These are phyloP conservation scores for Cladophialophora exuberans DNA, from an alignment of 2,329 filamentous ascomycete genomes.

Conservation along the genomic window DNA sequence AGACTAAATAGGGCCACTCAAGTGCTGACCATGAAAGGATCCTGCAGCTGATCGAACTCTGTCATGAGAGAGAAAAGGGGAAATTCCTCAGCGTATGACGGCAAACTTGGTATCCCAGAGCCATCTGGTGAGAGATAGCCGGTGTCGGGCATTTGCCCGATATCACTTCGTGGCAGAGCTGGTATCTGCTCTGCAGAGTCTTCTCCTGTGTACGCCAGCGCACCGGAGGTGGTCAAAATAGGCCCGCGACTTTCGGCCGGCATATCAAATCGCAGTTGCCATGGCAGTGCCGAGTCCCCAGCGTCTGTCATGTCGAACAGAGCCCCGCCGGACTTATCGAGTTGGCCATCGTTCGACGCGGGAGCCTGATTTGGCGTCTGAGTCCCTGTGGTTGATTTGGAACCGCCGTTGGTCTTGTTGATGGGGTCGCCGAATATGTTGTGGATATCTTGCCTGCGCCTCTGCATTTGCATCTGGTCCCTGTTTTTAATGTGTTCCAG, in stretches of 20 bases:
- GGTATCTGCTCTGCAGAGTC: slow-evolving; percentile 18
- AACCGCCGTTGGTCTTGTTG: slow-evolving; percentile 23
- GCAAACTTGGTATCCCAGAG: slow-evolving; percentile 30
- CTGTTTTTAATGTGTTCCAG: slow-evolving; percentile 42
- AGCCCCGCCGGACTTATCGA: slow-evolving; percentile 1
- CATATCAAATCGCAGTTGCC: slow-evolving; percentile 32
- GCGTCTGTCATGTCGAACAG: slow-evolving; percentile 21
- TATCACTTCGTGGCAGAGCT: slow-evolving; percentile 21
- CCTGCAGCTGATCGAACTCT: slow-evolving; percentile 32
- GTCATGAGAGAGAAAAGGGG: slow-evolving; percentile 34
- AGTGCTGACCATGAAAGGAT: slow-evolving; percentile 25
- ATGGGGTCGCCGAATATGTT: slow-evolving; percentile 45
- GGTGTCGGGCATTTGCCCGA: slow-evolving; percentile 20
- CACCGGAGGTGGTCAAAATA: slow-evolving; percentile 34
- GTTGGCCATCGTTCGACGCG: slow-evolving; percentile 1
- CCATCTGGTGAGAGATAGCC: slow-evolving; percentile 27
- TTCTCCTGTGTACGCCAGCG: slow-evolving; percentile 28
- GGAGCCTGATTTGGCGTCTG: slow-evolving; percentile 17
- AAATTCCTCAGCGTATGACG: slow-evolving; percentile 33
- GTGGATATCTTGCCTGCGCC: slow-evolving; percentile 44
- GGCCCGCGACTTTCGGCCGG: slow-evolving; percentile 29
- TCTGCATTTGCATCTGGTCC: slow-evolving; percentile 45
- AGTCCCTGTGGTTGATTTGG: slow-evolving; percentile 13
- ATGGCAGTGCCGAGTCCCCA: slow-evolving; percentile 21
- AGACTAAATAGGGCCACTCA: slow-evolving; percentile 20